phyloP scores from a whole-genome alignment of 192 early-diverging fungal species.

The Pilobolus umbonatus region DNA sequence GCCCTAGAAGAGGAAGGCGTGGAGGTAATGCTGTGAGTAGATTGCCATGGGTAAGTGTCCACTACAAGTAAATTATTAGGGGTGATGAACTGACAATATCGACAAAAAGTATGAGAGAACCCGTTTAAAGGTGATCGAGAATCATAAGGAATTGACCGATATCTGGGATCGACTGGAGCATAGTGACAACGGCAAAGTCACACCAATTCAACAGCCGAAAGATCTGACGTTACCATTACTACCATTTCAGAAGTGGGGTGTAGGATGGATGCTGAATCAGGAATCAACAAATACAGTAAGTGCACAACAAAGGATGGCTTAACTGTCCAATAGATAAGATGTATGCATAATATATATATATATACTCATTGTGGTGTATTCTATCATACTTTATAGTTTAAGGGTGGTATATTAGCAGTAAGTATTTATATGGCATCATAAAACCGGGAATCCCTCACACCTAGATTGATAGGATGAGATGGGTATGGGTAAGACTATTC shows the following conservation, averaged over 20 bases:
- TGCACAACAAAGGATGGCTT: background rate
- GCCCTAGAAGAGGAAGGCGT: no score
- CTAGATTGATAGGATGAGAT: slow-evolving; percentile 65
- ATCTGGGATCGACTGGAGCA: slow-evolving; percentile 59
- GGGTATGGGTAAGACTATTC: slow-evolving; percentile 95
- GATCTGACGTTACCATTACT: slow-evolving; percentile 69
- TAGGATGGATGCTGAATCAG: slow-evolving; percentile 80
- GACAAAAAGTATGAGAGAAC: slow-evolving; percentile 36
- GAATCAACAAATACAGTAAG: slow-evolving; percentile 46
- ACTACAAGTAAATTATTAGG: no score
- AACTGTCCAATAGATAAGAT: no score
- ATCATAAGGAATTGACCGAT: slow-evolving; percentile 56
- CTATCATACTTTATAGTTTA: slow-evolving; percentile 34
- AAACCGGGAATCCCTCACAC: background rate
- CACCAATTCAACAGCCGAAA: slow-evolving; percentile 57
- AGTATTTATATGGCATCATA: slow-evolving; percentile 14
- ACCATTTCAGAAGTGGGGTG: slow-evolving; percentile 85
- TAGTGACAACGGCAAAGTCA: slow-evolving; percentile 23
- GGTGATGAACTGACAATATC: no score
- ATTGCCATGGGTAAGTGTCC: no score
- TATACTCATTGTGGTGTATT: background rate
- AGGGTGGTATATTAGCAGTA: slow-evolving; percentile 73
- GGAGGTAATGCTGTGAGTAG: no score
- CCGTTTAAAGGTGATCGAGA: slow-evolving; percentile 21
- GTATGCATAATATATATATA: background rate